Conservation (phyloP, 2,329 filamentous ascomycete species). For the Curvularia lunata region DNA sequence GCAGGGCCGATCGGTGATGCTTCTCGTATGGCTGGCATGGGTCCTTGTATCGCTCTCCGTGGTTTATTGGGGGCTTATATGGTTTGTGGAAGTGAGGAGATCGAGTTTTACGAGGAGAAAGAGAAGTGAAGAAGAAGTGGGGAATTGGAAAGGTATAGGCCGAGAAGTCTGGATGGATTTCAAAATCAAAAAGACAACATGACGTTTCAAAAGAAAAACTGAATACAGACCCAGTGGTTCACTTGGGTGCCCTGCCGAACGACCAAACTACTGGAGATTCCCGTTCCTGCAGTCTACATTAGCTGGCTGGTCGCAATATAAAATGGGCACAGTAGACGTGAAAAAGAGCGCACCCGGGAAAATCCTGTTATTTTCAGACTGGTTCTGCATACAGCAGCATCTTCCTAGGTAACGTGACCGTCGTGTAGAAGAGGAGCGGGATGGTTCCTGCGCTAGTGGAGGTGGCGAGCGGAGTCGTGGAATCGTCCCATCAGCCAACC, state of each 20-base stretch:
- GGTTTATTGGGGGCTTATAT: slow-evolving; percentile 32
- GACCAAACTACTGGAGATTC: neutral
- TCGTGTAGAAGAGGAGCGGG: slow-evolving; percentile 1
- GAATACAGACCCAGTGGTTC: neutral
- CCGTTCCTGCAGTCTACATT: neutral
- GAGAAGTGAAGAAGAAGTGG: slow-evolving; percentile 28
- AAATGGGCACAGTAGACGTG: too few species aligned
- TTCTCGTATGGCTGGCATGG: slow-evolving; percentile 32
- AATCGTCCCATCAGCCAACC: slow-evolving; percentile 13
- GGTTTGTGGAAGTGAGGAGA: slow-evolving; percentile 37
- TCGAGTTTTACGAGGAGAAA: slow-evolving; percentile 22
- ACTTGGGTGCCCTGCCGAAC: neutral
- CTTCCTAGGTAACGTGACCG: neutral
- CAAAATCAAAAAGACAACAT: slow-evolving; percentile 15
- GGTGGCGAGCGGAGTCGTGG: slow-evolving; percentile 5
- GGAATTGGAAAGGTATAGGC: slow-evolving; percentile 30
- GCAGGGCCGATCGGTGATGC: slow-evolving; percentile 19
- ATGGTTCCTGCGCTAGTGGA: slow-evolving; percentile 12
- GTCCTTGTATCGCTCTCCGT: slow-evolving; percentile 11
- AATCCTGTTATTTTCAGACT: too few species aligned
- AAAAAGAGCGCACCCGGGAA: too few species aligned
- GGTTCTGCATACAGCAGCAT: neutral
- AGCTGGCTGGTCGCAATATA: too few species aligned
- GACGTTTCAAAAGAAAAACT: neutral
- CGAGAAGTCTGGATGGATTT: slow-evolving; percentile 27